These are phyloP conservation scores for Neltuma alba DNA, from an alignment of 306 rosid genomes.

Conservation along the genomic window DNA sequence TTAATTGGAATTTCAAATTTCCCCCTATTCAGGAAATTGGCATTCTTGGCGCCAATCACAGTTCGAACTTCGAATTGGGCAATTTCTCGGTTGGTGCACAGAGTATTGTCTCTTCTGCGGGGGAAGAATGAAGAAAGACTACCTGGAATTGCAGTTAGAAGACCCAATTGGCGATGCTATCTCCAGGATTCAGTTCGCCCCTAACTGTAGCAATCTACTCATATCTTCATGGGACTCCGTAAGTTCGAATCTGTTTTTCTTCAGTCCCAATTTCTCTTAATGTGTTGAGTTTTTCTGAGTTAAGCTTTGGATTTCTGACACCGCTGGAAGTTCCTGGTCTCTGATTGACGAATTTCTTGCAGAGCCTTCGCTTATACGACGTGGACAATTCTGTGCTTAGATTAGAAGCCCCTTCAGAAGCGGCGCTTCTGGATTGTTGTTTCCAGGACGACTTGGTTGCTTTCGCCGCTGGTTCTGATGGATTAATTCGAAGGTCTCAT, in stretches of 20 bases:
- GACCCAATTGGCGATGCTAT: conserved; percentile 58
- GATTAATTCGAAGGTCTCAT: conserved; percentile 65
- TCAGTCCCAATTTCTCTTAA: neutral
- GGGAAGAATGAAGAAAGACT: conserved; percentile 38
- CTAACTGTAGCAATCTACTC: conserved; percentile 68
- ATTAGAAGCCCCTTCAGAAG: conserved; percentile 56
- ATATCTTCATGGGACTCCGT: conserved; percentile 90
- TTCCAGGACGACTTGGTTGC: conserved; percentile 62
- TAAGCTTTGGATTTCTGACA: neutral
- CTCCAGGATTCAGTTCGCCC: conserved; percentile 62
- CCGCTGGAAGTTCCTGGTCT: neutral
- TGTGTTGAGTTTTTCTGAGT: neutral
- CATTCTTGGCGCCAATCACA: neutral
- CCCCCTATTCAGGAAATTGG: too few relatives aligned
- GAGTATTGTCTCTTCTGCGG: neutral
- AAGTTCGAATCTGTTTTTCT: conserved; percentile 3
- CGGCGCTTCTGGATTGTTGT: conserved; percentile 78
- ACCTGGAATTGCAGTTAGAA: conserved; percentile 41
- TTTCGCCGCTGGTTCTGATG: conserved; percentile 66
- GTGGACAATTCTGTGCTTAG: conserved; percentile 53
- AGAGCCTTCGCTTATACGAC: conserved; percentile 78
- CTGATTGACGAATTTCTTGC: conserved; percentile 8
- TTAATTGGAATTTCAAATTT: too few relatives aligned
- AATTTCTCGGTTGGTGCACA: neutral
- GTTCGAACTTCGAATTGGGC: neutral